These are phyloP conservation scores for Pseudocercospora fijiensis DNA, from an alignment of 2,329 filamentous ascomycete genomes.

Conservation along the genomic window DNA sequence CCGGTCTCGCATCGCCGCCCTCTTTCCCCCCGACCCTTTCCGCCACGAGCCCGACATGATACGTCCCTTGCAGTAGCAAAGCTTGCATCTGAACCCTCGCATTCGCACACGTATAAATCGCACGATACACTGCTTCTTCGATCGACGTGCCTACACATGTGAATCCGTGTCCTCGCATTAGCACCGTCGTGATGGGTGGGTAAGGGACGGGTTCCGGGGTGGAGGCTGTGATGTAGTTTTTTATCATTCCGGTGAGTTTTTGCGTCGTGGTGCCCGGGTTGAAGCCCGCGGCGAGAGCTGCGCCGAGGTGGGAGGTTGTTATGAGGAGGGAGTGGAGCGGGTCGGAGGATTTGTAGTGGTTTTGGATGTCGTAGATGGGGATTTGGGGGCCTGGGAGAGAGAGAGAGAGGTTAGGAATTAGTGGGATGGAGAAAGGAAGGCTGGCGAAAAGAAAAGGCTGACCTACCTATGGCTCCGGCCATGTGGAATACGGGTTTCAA, in stretches of 20 bases:
- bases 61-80: constrained; percentile 38
- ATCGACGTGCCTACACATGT: constrained; percentile 45
- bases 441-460: neutral
- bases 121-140: constrained; percentile 48
- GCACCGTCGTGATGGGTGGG: constrained; percentile 32
- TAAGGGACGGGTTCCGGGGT: constrained; percentile 20
- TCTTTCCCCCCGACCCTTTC: constrained; percentile 41
- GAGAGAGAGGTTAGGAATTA: no score
- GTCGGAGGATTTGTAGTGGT: constrained; percentile 36
- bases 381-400: constrained; percentile 23
- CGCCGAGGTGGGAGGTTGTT: constrained; percentile 37
- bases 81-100: constrained; percentile 46
- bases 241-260: constrained; percentile 34
- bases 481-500: constrained; percentile 46
- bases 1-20: constrained; percentile 42
- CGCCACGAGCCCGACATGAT: constrained; percentile 43
- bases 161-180: constrained; percentile 50
- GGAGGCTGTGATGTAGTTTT: constrained; percentile 34
- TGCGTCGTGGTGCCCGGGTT: constrained; percentile 27
- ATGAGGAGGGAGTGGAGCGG: constrained; percentile 38
- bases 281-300: constrained; percentile 37
- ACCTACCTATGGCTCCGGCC: constrained; percentile 42
- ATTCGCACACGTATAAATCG: constrained; percentile 44
- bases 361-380: constrained; percentile 38
- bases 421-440: no score